These are phyloP conservation scores for Patellifolia procumbens DNA, from an alignment of 179 eudicot species.

Conservation along the genomic window DNA sequence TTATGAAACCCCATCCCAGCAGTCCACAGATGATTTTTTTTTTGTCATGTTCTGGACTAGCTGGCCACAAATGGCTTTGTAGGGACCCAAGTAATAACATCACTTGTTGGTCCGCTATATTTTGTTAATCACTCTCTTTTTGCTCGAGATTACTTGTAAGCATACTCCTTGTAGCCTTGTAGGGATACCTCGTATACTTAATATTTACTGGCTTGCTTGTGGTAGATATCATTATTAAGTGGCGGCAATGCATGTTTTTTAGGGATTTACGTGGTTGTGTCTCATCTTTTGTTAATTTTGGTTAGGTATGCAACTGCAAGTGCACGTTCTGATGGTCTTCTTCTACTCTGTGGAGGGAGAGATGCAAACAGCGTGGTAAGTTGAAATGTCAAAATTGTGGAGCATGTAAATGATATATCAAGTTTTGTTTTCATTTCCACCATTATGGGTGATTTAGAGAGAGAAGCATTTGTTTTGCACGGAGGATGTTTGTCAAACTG, in stretches of 20 bases:
- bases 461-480: not conserved
- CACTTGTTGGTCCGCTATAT: too few relatives aligned
- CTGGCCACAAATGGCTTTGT: too few relatives aligned
- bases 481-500: not conserved
- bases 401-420: not conserved
- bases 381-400: not conserved
- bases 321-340: constrained; percentile 99
- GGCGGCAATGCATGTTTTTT: not conserved
- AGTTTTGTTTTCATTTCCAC: constrained; percentile 6
- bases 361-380: constrained; percentile 98
- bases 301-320: constrained; percentile 98
- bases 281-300: constrained; percentile 23
- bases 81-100: too few relatives aligned
- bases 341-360: constrained; percentile 97
- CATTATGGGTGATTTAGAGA: not conserved
- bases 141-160: too few relatives aligned
- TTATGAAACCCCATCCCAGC: not conserved
- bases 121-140: too few relatives aligned
- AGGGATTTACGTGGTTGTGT: constrained; percentile 13
- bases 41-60: too few relatives aligned
- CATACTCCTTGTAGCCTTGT: not conserved
- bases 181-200: not conserved
- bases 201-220: not conserved
- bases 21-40: not conserved
- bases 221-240: not conserved